Percentiles rank a stretch among this genome's conserved stretches.
These are phyloP conservation scores for Tolypocladium amazonense DNA, from an alignment of 2,329 filamentous ascomycete genomes.

Conservation along the genomic window DNA sequence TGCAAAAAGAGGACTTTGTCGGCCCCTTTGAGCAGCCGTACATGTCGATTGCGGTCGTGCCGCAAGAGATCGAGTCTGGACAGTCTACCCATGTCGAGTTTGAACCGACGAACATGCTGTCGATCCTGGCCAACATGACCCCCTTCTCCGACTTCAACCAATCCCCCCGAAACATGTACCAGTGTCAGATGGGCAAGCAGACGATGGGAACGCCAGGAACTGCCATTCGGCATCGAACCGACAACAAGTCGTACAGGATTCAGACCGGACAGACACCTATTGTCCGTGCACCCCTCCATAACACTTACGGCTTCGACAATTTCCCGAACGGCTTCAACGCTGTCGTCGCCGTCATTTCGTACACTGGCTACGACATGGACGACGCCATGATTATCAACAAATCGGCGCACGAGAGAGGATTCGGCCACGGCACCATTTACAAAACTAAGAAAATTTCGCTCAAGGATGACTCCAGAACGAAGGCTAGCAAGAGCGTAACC, in stretches of 20 bases:
- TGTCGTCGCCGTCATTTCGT: constrained; percentile 94
- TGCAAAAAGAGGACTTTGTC: constrained; percentile 78
- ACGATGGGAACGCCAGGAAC: constrained; percentile 95
- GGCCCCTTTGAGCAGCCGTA: constrained; percentile 94
- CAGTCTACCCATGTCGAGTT: constrained; percentile 90
- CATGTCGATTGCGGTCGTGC: constrained; percentile 94
- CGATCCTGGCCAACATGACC: constrained; percentile 96
- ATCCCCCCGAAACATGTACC: constrained; percentile 97
- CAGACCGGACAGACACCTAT: constrained; percentile 95
- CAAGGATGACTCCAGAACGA: constrained; percentile 63
- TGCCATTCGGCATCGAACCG: constrained; percentile 74
- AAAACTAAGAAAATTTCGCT: constrained; percentile 91
- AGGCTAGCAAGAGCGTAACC: constrained; percentile 56
- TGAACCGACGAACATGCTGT: constrained; percentile 91
- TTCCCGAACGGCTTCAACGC: constrained; percentile 96
- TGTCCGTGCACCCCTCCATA: constrained; percentile 84
- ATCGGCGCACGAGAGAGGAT: constrained; percentile 88
- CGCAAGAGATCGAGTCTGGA: constrained; percentile 76
- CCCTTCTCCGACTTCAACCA: constrained; percentile 99
- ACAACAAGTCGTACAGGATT: constrained; percentile 93
- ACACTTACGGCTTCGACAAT: constrained; percentile 93
- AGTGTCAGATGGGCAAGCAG: constrained; percentile 99
- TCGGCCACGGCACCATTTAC: constrained; percentile 92
- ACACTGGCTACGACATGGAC: constrained; percentile 99
- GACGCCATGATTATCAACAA: constrained; percentile 99